phyloP scores from a whole-genome alignment of 2,329 filamentous ascomycete genomes.

The Cladosporium sp. region DNA sequence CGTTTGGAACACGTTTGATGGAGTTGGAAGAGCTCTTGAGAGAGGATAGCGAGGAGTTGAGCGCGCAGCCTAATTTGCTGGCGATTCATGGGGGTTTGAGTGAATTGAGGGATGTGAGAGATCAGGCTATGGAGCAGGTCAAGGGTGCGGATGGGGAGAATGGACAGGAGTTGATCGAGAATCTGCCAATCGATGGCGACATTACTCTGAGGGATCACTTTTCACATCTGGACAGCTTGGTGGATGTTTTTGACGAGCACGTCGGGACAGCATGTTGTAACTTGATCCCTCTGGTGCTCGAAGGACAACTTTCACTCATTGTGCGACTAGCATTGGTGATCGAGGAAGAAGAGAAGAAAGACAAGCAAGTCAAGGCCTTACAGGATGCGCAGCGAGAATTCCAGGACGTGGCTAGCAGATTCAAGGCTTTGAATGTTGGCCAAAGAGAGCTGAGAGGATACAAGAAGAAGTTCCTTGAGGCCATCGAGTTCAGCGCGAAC shows the following conservation, averaged over 20 bases:
- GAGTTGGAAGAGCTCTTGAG: conserved; percentile 73
- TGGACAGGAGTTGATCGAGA: conserved; percentile 89
- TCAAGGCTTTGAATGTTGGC: conserved; percentile 85
- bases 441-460: conserved; percentile 90
- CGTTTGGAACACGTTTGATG: conserved; percentile 72
- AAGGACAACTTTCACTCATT: conserved; percentile 82
- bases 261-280: conserved; percentile 85
- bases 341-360: conserved; percentile 93
- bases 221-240: conserved; percentile 73
- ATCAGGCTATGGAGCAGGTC: conserved; percentile 96
- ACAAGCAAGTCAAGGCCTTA: conserved; percentile 82
- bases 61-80: conserved; percentile 88
- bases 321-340: conserved; percentile 89
- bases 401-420: conserved; percentile 85
- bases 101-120: conserved; percentile 84
- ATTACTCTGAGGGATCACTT: conserved; percentile 89
- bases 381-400: conserved; percentile 95
- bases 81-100: conserved; percentile 89
- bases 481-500: conserved; percentile 69
- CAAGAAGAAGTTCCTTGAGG: conserved; percentile 88
- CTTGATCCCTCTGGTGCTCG: conserved; percentile 78
- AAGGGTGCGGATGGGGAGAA: conserved; percentile 76
- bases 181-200: conserved; percentile 56
- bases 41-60: conserved; percentile 78
- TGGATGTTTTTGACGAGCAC: conserved; percentile 95